A percentile compares a stretch with the other conserved stretches of the same genome.
Conservation (phyloP, 139 green algal genomes). For the Dunaliella primolecta region DNA sequence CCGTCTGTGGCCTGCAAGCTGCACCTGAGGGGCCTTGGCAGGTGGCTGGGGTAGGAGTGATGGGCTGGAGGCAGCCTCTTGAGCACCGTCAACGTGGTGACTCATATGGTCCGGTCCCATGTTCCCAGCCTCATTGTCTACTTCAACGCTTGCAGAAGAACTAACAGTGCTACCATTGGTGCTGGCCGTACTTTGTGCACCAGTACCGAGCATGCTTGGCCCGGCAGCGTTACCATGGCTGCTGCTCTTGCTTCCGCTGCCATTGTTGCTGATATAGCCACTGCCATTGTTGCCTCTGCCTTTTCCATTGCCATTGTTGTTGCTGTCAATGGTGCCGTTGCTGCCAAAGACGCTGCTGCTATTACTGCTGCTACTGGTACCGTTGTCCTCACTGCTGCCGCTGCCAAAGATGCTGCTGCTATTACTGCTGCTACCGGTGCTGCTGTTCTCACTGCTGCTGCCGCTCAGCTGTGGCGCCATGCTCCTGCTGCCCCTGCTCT, state of each 20-base stretch:
- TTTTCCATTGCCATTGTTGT: not conserved
- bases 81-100: too few species aligned
- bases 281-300: not conserved
- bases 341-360: not conserved
- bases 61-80: too few species aligned
- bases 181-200: not conserved
- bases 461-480: not conserved
- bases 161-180: not conserved
- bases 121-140: not conserved
- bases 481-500: too few species aligned
- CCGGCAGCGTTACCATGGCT: too few species aligned
- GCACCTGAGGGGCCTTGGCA: too few species aligned
- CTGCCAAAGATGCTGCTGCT: not conserved
- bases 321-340: not conserved
- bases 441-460: not conserved
- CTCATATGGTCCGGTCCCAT: too few species aligned
- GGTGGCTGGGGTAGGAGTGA: too few species aligned
- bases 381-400: not conserved
- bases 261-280: not conserved
- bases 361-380: not conserved
- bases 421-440: not conserved
- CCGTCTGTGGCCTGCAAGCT: too few species aligned
- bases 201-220: too few species aligned
- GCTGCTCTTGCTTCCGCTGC: not conserved
- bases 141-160: not conserved